phyloP scores from a whole-genome alignment of 352 stramenopile species.

The Phytophthora rubi region DNA sequence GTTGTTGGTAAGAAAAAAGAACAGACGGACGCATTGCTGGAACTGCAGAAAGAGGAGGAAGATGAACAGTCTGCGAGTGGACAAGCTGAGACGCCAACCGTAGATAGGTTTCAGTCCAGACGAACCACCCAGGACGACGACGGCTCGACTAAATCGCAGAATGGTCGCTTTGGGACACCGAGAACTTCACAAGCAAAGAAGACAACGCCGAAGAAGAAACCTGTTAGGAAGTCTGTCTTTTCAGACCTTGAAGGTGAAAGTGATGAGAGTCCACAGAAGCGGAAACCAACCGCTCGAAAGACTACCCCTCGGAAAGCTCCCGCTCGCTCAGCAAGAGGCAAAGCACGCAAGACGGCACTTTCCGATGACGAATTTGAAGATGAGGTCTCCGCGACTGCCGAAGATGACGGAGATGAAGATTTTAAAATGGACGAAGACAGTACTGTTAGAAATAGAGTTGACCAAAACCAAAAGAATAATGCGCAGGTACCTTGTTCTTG shows the following conservation, averaged over 20 bases:
- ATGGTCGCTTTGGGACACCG: constrained; percentile 32
- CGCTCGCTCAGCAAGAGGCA: constrained; percentile 41
- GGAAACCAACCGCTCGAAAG: constrained; percentile 18
- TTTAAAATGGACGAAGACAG: constrained; percentile 34
- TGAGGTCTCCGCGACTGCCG: constrained; percentile 30
- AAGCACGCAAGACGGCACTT: constrained; percentile 28
- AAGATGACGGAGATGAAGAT: constrained; percentile 72
- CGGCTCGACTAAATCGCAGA: constrained; percentile 17
- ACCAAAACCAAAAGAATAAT: too few species aligned
- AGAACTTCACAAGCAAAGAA: constrained; percentile 21
- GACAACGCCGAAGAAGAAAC: constrained; percentile 15
- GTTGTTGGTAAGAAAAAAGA: constrained; percentile 80
- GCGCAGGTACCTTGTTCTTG: constrained; percentile 5
- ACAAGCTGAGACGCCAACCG: background rate
- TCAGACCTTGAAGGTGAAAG: constrained; percentile 42
- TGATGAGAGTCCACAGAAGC: constrained; percentile 32
- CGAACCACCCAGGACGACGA: constrained; percentile 4
- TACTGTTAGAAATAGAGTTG: too few species aligned
- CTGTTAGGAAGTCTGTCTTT: constrained; percentile 30
- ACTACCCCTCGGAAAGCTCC: constrained; percentile 25
- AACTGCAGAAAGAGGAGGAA: constrained; percentile 60
- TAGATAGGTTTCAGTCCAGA: constrained; percentile 23
- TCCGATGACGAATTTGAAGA: constrained; percentile 56
- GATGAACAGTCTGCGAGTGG: constrained; percentile 21
- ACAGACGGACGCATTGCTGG: constrained; percentile 53